These are phyloP conservation scores for Graphilbum sp. DNA, from an alignment of 2,329 filamentous ascomycete species.

Conservation along the genomic window DNA sequence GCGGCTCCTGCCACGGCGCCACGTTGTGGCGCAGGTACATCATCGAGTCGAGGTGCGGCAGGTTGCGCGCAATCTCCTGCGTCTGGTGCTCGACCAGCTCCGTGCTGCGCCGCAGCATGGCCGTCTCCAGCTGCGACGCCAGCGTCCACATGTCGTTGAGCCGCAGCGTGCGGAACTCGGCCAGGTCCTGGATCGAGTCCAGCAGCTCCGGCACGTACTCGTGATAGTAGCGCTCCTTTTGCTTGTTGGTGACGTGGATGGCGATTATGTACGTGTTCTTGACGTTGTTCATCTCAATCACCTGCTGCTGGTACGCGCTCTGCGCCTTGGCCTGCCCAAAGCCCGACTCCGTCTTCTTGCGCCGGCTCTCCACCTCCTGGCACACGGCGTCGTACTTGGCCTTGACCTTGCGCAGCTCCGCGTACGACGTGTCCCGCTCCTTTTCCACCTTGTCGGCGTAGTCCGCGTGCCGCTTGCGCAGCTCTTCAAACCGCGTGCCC, in stretches of 20 bases:
- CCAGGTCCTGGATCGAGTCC: constrained; percentile 84
- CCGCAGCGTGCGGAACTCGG: constrained; percentile 71
- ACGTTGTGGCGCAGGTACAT: constrained; percentile 97
- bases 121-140: constrained; percentile 64
- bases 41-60: constrained; percentile 80
- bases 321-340: constrained; percentile 91
- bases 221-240: constrained; percentile 95
- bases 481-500: constrained; percentile 64
- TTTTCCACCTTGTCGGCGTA: constrained; percentile 79
- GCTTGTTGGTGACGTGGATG: constrained; percentile 93
- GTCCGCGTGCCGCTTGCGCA: constrained; percentile 80
- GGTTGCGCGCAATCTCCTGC: constrained; percentile 72
- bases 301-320: constrained; percentile 78
- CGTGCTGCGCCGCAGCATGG: constrained; percentile 58
- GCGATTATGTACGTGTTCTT: constrained; percentile 97
- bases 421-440: constrained; percentile 72
- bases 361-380: constrained; percentile 83
- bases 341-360: constrained; percentile 89
- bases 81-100: constrained; percentile 56
- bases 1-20: constrained; percentile 64
- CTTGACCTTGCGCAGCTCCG: constrained; percentile 79
- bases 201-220: constrained; percentile 90
- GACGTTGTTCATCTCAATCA: constrained; percentile 88
- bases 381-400: constrained; percentile 83
- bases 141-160: constrained; percentile 75